Evolutionary conservation across 2,329 filamentous ascomycete species (phyloP).

Genomic region (Fusarium hainanense): DNA sequence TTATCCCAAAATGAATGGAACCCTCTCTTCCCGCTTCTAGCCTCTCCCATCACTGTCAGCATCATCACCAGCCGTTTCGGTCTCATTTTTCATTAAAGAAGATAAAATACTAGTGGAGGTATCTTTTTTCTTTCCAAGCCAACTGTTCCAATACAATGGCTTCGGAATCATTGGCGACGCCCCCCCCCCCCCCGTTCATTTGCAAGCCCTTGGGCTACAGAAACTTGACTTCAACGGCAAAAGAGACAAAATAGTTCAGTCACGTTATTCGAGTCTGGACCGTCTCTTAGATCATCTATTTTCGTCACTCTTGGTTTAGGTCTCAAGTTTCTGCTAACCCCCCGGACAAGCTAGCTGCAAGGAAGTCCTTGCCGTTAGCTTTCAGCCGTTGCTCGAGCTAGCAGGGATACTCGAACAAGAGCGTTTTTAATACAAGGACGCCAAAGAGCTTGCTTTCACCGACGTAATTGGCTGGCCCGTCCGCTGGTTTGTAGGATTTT

Average conservation of each 20-base stretch:
- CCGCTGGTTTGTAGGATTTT: conserved; percentile 9
- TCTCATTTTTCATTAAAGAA: conserved; percentile 20
- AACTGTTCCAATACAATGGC: neutral
- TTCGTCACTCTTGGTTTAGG: neutral
- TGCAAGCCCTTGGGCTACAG: neutral
- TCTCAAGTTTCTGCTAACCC: neutral
- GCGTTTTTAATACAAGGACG: conserved; percentile 32
- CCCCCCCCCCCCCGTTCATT: neutral
- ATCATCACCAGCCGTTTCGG: conserved; percentile 17
- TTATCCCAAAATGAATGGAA: conserved; percentile 34
- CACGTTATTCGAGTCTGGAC: neutral
- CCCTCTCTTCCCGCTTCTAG: conserved; percentile 39
- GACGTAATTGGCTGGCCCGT: conserved; percentile 13
- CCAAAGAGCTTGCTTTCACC: conserved; percentile 25
- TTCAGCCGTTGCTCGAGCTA: conserved; percentile 34
- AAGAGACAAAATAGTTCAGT: neutral
- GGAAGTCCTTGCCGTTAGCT: conserved; percentile 14
- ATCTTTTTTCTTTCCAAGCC: neutral
- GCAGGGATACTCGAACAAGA: conserved; percentile 35
- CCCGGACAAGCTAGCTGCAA: conserved; percentile 7
- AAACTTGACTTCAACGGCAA: neutral
- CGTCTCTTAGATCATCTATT: neutral
- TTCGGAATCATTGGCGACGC: neutral
- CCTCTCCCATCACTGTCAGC: conserved; percentile 10
- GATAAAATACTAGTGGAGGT: conserved; percentile 14